Evolutionary conservation across 345 rosid species (phyloP), one percentile per base, ranked within the genome.

Genomic region (Gossypium australe): DNA sequence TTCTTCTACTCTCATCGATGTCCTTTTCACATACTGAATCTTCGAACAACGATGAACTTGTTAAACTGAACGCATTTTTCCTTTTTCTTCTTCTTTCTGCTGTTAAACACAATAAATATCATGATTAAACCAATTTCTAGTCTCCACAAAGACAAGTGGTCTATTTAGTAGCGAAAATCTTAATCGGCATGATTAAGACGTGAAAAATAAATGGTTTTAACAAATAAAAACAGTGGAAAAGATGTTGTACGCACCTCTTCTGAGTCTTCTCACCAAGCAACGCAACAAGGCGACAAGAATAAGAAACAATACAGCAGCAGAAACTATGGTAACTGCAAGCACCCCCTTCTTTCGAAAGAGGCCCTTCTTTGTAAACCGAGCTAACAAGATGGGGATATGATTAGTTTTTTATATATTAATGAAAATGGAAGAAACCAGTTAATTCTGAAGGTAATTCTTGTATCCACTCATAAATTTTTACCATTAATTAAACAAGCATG

Each of bases 11-110:
- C 45, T 84, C 83, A 9, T 80, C 83, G 18, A 75, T 78, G 5
- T 82, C 89, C 6, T 80, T 82, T 68, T 57, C 49, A 27, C 16
- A 27, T 3, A 66, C 20, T 4, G 89, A 82, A 62, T 79, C 82
- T 62, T 78, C 81, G 1, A 76, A 70, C 75, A 52, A 72, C 13
- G 75, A 12, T 72, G 85, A 77, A 63, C 77, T 76, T 18, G 71
- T 44, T 16, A 86, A 75, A 29, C 56, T 52, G 43, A 71, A 61
- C 18, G 48, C 0, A 65, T 63, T 2, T 70, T 47, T 72, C n/a
- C 69, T 78, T 7, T 3, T 63, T 73, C 78, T 69, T 9, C n/a
- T 74, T 76, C 43, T 75, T 73, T 44, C 88, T 80, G 82, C 25
- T 41, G 34, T 27, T 25, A 57, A 47, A 62, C 51, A 59, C 52